A percentile compares a stretch with the other conserved stretches of the same genome.
Conservation (phyloP, 192 early-diverging fungal species). For the Chytriomyces sp. region DNA sequence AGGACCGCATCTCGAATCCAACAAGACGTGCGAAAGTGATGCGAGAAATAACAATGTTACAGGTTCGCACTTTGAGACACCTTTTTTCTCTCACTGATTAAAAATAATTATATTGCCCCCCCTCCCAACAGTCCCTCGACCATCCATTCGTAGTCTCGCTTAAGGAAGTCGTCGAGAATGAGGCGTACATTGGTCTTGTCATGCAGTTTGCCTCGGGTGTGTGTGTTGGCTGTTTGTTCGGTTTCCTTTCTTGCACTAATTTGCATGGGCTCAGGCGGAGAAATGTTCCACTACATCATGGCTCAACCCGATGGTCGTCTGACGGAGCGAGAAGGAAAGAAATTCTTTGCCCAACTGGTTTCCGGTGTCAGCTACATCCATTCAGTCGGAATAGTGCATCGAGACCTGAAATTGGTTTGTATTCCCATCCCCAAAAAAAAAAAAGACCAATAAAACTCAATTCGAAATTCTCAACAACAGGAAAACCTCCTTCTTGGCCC, state of each 20-base stretch:
- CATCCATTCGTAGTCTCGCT: constrained; percentile 92
- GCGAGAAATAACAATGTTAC: constrained; percentile 46
- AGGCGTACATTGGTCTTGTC: constrained; percentile 95
- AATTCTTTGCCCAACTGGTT: constrained; percentile 93
- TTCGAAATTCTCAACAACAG: not conserved
- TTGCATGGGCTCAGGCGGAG: constrained; percentile 79
- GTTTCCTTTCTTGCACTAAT: constrained; percentile 68
- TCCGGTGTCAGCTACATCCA: constrained; percentile 65
- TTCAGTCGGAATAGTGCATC: constrained; percentile 46
- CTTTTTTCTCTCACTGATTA: not conserved
- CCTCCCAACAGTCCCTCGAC: constrained; percentile 20
- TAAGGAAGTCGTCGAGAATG: constrained; percentile 95
- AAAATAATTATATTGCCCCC: constrained; percentile 26
- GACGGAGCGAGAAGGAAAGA: constrained; percentile 88
- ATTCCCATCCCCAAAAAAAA: not conserved
- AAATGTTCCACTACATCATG: constrained; percentile 97
- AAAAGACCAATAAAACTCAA: not conserved
- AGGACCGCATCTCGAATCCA: constrained; percentile 63
- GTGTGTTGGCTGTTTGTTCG: not conserved
- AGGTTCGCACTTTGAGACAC: constrained; percentile 45
- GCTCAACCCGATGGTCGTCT: constrained; percentile 83
- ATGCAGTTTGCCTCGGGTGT: constrained; percentile 69
- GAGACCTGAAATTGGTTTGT: constrained; percentile 49
- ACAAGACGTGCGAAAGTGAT: constrained; percentile 38
- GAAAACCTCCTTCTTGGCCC: constrained; percentile 48